Conservation (phyloP, 2,329 filamentous ascomycete genomes). For the Phaeosphaeriaceae sp. region DNA sequence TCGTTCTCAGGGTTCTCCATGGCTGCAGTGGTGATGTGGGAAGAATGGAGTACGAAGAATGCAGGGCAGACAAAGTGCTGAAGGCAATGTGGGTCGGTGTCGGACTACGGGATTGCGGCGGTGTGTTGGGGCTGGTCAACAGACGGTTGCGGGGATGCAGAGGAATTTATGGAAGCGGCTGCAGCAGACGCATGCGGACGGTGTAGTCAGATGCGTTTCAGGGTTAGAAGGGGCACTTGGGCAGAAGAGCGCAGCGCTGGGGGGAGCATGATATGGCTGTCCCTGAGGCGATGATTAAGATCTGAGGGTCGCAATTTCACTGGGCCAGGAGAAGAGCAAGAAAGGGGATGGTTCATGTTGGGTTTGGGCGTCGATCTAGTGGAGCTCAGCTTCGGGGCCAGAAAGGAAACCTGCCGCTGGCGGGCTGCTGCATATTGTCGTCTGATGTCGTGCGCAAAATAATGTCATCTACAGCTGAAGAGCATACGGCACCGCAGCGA, state of each 20-base stretch:
- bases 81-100: slow-evolving; percentile 1
- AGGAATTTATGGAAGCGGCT: slow-evolving; percentile 15
- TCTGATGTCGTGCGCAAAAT: background rate
- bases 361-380: slow-evolving; percentile 22
- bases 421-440: background rate
- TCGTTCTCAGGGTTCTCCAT: slow-evolving; percentile 54
- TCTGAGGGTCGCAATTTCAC: slow-evolving; percentile 18
- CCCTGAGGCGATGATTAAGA: slow-evolving; percentile 18
- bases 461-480: background rate
- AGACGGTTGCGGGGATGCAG: slow-evolving; percentile 11
- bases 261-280: slow-evolving; percentile 36
- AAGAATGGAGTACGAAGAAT: slow-evolving; percentile 6
- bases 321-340: slow-evolving; percentile 33
- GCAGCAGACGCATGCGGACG: slow-evolving; percentile 25
- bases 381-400: slow-evolving; percentile 4
- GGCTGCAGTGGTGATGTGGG: slow-evolving; percentile 22
- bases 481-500: background rate
- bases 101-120: background rate
- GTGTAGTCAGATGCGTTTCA: slow-evolving; percentile 35
- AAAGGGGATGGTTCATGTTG: slow-evolving; percentile 33
- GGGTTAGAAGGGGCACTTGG: slow-evolving; percentile 15
- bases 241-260: slow-evolving; percentile 12
- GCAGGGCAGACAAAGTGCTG: background rate
- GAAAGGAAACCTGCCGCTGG: background rate
- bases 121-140: slow-evolving; percentile 9